Evolutionary conservation across 2,329 filamentous ascomycete genomes (phyloP).

Genomic region (Fusarium austroafricanum): DNA sequence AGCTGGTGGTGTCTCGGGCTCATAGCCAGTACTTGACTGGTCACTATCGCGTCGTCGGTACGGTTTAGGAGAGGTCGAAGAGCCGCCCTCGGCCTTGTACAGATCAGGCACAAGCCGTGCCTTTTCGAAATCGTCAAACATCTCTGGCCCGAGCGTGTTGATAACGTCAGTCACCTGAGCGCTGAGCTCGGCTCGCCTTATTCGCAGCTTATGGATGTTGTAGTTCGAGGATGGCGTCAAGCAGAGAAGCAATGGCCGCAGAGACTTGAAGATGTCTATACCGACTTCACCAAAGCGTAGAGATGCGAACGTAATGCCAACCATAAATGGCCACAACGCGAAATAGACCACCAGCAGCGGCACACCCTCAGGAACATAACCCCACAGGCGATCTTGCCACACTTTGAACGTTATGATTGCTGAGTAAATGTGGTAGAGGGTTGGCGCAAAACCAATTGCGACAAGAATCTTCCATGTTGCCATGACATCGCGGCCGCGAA

Average conservation of each 20-base stretch:
- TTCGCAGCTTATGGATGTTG: constrained; percentile 81
- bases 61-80: constrained; percentile 34
- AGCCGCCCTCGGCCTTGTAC: constrained; percentile 52
- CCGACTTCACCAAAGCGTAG: constrained; percentile 97
- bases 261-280: constrained; percentile 97
- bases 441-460: constrained; percentile 83
- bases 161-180: constrained; percentile 89
- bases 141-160: constrained; percentile 93
- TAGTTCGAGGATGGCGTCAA: constrained; percentile 87
- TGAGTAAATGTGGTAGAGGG: constrained; percentile 86
- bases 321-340: constrained; percentile 82
- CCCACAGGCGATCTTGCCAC: constrained; percentile 83
- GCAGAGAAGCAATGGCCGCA: constrained; percentile 86
- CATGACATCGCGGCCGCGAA: constrained; percentile 89
- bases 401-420: constrained; percentile 80
- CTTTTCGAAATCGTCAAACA: constrained; percentile 95
- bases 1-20: constrained; percentile 54
- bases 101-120: constrained; percentile 74
- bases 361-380: constrained; percentile 82
- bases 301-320: constrained; percentile 89
- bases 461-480: constrained; percentile 94
- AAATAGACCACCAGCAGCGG: constrained; percentile 82
- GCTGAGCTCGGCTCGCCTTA: constrained; percentile 78
- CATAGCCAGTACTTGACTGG: constrained; percentile 55
- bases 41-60: constrained; percentile 61